phyloP scores from a whole-genome alignment of 1,284 basidiomycete genomes.

The Naganishia liquefaciens region DNA sequence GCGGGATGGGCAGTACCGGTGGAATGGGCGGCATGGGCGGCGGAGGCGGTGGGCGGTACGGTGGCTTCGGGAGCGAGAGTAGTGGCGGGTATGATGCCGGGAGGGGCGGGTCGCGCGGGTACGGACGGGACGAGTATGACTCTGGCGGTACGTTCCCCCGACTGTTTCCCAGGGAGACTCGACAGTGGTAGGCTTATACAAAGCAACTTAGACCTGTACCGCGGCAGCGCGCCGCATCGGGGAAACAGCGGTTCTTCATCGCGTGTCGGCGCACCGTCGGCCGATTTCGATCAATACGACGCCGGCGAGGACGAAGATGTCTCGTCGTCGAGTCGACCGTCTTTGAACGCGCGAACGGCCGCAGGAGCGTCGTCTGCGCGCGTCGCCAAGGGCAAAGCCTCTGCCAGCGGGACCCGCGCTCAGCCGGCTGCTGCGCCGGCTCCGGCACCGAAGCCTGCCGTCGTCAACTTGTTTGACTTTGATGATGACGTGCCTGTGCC shows the following conservation, averaged over 20 bases:
- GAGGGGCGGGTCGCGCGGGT: conserved; percentile 3
- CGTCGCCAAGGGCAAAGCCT: conserved; percentile 30
- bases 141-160: conserved; percentile 10
- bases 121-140: conserved; percentile 21
- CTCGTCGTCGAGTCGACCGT: conserved; percentile 14
- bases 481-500: conserved; percentile 63
- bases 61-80: conserved; percentile 34
- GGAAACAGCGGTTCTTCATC: conserved; percentile 28
- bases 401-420: conserved; percentile 37
- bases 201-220: conserved; percentile 32
- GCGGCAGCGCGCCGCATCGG: conserved; percentile 33
- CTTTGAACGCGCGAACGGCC: not conserved
- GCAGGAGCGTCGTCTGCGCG: conserved; percentile 40
- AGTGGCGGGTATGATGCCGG: conserved; percentile 9
- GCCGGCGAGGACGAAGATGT: conserved; percentile 88
- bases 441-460: conserved; percentile 51
- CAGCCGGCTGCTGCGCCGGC: conserved; percentile 53
- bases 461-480: conserved; percentile 74
- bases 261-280: conserved; percentile 51
- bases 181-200: too few species aligned
- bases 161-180: too few species aligned
- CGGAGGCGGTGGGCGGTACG: conserved; percentile 36
- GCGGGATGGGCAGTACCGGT: conserved; percentile 39
- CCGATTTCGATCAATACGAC: conserved; percentile 88
- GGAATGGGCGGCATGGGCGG: conserved; percentile 22